A percentile compares a stretch with the other conserved stretches of the same genome.
These are phyloP conservation scores for Fusarium floridanum DNA, from an alignment of 2,329 filamentous ascomycete genomes.

Conservation along the genomic window DNA sequence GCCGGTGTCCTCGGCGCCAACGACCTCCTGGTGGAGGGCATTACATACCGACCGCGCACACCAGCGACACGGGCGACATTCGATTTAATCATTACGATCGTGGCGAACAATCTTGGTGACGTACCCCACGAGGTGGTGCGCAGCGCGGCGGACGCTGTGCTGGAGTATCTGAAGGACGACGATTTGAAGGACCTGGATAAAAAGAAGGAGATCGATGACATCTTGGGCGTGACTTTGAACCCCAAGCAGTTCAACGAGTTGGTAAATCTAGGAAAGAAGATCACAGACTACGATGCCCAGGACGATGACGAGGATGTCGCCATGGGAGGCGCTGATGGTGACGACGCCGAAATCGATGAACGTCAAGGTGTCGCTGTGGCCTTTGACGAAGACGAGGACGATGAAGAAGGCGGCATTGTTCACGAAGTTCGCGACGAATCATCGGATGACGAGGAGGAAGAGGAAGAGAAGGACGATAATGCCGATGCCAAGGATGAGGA, in stretches of 20 bases:
- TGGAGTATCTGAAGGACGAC: conserved; percentile 95
- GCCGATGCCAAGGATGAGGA: conserved; percentile 64
- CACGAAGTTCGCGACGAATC: conserved; percentile 91
- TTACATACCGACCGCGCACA: conserved; percentile 92
- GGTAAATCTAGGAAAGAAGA: conserved; percentile 97
- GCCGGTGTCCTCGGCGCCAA: conserved; percentile 85
- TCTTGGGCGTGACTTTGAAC: conserved; percentile 84
- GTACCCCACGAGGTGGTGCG: conserved; percentile 91
- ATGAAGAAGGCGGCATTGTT: conserved; percentile 81
- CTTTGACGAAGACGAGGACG: conserved; percentile 93
- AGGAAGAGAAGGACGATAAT: conserved; percentile 73
- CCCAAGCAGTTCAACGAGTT: conserved; percentile 97
- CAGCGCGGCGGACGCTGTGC: conserved; percentile 90
- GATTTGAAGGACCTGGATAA: conserved; percentile 97
- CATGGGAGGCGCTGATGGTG: conserved; percentile 73
- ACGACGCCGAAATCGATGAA: conserved; percentile 86
- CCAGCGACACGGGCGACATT: conserved; percentile 93
- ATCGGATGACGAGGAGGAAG: conserved; percentile 82
- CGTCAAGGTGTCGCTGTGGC: conserved; percentile 97
- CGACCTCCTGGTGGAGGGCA: conserved; percentile 89
- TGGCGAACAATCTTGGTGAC: conserved; percentile 89
- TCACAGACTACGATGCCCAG: conserved; percentile 97
- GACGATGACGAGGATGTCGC: conserved; percentile 93
- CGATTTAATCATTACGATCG: conserved; percentile 92
- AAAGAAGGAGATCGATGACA: conserved; percentile 96